Conservation (phyloP, 1,284 basidiomycete species). For the Naganishia liquefaciens region DNA sequence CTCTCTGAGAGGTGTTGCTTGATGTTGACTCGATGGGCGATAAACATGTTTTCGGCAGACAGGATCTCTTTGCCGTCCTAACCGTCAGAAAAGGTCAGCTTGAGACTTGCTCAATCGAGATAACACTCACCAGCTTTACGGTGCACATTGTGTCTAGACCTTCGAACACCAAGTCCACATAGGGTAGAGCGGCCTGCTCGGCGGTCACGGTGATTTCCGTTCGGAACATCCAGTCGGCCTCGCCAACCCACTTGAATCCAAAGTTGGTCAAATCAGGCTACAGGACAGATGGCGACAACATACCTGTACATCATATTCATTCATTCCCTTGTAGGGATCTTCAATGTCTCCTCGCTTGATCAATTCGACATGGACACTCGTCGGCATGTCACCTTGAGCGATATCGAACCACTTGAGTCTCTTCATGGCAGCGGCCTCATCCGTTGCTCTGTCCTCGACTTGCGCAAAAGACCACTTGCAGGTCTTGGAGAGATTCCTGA, state of each 20-base stretch:
- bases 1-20: slow-evolving; percentile 53
- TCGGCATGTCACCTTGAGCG: slow-evolving; percentile 61
- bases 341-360: slow-evolving; percentile 69
- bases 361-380: slow-evolving; percentile 81
- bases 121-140: slow-evolving; percentile 63
- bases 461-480: slow-evolving; percentile 33
- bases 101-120: too few relatives aligned
- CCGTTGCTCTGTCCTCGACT: not conserved
- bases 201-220: slow-evolving; percentile 63
- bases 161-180: slow-evolving; percentile 76
- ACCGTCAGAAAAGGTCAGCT: not conserved
- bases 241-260: slow-evolving; percentile 66
- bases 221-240: slow-evolving; percentile 80
- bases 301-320: slow-evolving; percentile 86
- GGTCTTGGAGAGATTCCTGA: slow-evolving; percentile 13
- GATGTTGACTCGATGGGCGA: slow-evolving; percentile 65
- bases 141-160: slow-evolving; percentile 83
- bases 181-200: slow-evolving; percentile 56
- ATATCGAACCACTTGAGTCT: slow-evolving; percentile 30
- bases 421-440: not conserved
- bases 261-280: slow-evolving; percentile 4
- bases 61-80: slow-evolving; percentile 72
- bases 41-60: slow-evolving; percentile 75
- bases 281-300: slow-evolving; percentile 39
- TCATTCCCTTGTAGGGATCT: slow-evolving; percentile 72